phyloP scores from a whole-genome alignment of 352 stramenopile species.

The Globisporangium cederbergense region DNA sequence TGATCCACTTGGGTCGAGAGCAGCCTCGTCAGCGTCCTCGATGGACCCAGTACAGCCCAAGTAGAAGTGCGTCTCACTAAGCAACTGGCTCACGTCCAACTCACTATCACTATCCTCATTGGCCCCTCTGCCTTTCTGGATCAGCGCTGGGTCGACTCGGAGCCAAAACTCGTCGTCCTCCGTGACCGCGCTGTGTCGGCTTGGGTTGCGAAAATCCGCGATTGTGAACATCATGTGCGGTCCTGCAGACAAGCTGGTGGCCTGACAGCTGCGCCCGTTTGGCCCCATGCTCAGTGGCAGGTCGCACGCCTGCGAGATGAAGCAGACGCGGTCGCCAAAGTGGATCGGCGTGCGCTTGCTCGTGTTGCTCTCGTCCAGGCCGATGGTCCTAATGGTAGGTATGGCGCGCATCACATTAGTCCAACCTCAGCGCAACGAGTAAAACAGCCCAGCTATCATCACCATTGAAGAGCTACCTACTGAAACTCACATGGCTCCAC shows the following conservation, averaged over 20 bases:
- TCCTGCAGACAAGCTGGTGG: slow-evolving; percentile 22
- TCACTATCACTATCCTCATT: slow-evolving; percentile 10
- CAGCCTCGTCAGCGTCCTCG: slow-evolving; percentile 20
- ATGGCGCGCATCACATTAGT: neutral
- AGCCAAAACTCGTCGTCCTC: slow-evolving; percentile 56
- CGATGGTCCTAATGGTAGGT: slow-evolving; percentile 19
- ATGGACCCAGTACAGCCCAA: slow-evolving; percentile 48
- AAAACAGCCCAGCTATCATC: neutral
- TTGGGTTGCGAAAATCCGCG: slow-evolving; percentile 55
- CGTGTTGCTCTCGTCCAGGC: slow-evolving; percentile 44
- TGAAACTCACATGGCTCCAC: slow-evolving; percentile 19
- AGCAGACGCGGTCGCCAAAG: slow-evolving; percentile 60
- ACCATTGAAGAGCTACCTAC: neutral
- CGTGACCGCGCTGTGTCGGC: slow-evolving; percentile 35
- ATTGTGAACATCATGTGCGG: slow-evolving; percentile 69
- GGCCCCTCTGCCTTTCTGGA: slow-evolving; percentile 1
- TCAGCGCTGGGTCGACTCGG: slow-evolving; percentile 29
- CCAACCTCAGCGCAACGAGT: neutral
- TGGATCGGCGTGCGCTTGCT: slow-evolving; percentile 40
- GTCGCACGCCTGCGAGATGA: slow-evolving; percentile 42
- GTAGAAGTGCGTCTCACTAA: slow-evolving; percentile 56
- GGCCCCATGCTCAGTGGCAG: slow-evolving; percentile 46
- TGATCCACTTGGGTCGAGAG: too few species aligned
- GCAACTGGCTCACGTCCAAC: slow-evolving; percentile 34
- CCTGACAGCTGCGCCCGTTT: slow-evolving; percentile 33